Base-by-base conservation (phyloP, 306 rosid species). In the Vachellia collinsii region DNA sequence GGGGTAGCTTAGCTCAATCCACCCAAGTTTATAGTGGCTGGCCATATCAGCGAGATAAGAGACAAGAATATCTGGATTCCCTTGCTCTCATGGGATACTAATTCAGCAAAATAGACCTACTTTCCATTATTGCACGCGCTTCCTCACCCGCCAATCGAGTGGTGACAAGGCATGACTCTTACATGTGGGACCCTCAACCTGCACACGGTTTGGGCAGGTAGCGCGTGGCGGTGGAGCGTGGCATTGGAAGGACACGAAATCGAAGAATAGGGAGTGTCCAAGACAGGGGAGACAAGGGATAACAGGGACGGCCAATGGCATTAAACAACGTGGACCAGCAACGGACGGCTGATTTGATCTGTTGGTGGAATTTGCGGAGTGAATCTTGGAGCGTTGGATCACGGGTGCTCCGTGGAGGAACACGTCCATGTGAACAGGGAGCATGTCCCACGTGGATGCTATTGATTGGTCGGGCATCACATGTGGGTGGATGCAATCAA, bases 311-410 rank as follows among this genome's bases (percentile, higher is more conserved):
- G 84, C 83, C 83, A 44, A 71, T 25, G 62, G 71, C 48, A 72
- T 59, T 82, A 81, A 88, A 79, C 73, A 81, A 51, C 59, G 25
- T 72, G 84, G 92, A 88, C 92, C 83, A 48, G 14, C 3, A 83
- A 39, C 25, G 36, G 78, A 92, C 86, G 94, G 90, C 6, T 47
- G 9, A 7, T 91, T 87, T 88, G 34, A 29, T 48, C 48, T 11
- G 22, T 46, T 61, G 25, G 66, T 66, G 63, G 81, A 62, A 47
- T 58, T 19, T 51, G 77, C 3, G 62, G 70, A 39, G 70, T 65
- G 66, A 79, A 77, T 82, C 76, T 11, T 44, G 84, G 72, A 66
- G 59, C 91, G 86, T 85, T 72, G 81, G 95, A 91, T 93, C 61
- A 36, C 34, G 29, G 29, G 73, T 75, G 47, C 37, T 37, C 22